Evolutionary conservation across 192 early-diverging fungal genomes (phyloP).

Genomic region (Linderina pennispora): DNA sequence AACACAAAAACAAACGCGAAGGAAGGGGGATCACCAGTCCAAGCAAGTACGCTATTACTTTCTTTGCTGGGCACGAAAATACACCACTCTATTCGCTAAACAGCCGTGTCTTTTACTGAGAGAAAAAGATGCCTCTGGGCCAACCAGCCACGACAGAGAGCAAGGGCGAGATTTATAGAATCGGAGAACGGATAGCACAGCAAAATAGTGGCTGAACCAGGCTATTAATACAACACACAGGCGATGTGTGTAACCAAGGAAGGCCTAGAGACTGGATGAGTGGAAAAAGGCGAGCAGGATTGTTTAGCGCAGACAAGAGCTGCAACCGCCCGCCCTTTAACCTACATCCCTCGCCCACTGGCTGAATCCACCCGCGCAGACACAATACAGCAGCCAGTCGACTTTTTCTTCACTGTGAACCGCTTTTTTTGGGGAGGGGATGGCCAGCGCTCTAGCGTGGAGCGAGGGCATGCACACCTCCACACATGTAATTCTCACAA

Average conservation of each 20-base stretch:
- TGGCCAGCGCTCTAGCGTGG: neutral
- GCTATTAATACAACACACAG: neutral
- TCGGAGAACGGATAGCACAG: too few relatives aligned
- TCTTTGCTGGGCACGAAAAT: too few relatives aligned
- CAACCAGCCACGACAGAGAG: neutral
- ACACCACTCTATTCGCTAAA: neutral
- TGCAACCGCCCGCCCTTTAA: too few relatives aligned
- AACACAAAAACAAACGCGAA: too few relatives aligned
- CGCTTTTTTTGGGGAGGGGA: neutral
- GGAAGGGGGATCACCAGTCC: too few relatives aligned
- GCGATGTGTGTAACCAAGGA: neutral
- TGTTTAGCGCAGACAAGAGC: neutral
- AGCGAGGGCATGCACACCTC: neutral
- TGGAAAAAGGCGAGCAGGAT: neutral
- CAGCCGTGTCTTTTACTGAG: neutral
- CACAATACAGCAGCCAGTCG: neutral
- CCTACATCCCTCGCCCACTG: too few relatives aligned
- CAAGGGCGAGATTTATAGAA: neutral
- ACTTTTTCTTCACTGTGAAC: neutral
- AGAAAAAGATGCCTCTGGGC: neutral
- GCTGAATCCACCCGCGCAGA: too few relatives aligned
- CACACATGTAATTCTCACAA: too few relatives aligned
- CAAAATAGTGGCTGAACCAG: too few relatives aligned
- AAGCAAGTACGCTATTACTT: too few relatives aligned
- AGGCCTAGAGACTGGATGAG: neutral